Conservation (phyloP, 2,329 filamentous ascomycete genomes). For the Aureobasidium namibiae region DNA sequence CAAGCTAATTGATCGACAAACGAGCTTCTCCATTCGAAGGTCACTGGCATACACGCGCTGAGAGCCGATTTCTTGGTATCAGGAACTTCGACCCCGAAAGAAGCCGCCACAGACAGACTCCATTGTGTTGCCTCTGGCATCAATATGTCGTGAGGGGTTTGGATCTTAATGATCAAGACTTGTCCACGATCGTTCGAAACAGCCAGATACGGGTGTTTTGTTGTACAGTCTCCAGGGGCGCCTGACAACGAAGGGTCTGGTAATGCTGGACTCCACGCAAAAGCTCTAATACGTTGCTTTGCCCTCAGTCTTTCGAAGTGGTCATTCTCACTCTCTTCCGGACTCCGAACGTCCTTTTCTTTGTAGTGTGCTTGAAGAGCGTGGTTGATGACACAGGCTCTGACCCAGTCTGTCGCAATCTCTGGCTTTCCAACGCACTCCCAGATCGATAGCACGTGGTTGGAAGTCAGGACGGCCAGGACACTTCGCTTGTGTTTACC, state of each 20-base stretch:
- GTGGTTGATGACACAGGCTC: constrained; percentile 46
- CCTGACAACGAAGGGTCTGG: constrained; percentile 16
- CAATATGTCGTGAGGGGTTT: constrained; percentile 30
- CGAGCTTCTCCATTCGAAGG: constrained; percentile 25
- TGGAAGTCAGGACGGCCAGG: constrained; percentile 49
- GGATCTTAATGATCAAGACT: constrained; percentile 29
- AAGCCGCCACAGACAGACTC: constrained; percentile 7
- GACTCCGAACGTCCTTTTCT: constrained; percentile 14
- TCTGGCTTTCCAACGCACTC: constrained; percentile 37
- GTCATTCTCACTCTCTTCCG: constrained; percentile 24
- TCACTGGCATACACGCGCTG: constrained; percentile 13
- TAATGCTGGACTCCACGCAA: constrained; percentile 32
- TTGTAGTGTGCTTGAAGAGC: constrained; percentile 28
- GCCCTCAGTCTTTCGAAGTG: constrained; percentile 20
- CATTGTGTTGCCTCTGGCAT: constrained; percentile 13
- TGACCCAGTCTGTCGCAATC: constrained; percentile 41
- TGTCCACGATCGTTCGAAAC: constrained; percentile 36
- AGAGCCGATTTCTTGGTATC: not conserved
- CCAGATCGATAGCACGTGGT: constrained; percentile 50
- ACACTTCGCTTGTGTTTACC: constrained; percentile 46
- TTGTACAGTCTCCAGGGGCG: not conserved
- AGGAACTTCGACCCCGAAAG: not conserved
- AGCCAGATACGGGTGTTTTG: constrained; percentile 23
- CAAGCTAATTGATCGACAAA: constrained; percentile 30
- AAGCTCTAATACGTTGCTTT: constrained; percentile 32